Base-by-base conservation (phyloP, 495 filamentous ascomycete genomes). In the Penicillium goetzii region DNA sequence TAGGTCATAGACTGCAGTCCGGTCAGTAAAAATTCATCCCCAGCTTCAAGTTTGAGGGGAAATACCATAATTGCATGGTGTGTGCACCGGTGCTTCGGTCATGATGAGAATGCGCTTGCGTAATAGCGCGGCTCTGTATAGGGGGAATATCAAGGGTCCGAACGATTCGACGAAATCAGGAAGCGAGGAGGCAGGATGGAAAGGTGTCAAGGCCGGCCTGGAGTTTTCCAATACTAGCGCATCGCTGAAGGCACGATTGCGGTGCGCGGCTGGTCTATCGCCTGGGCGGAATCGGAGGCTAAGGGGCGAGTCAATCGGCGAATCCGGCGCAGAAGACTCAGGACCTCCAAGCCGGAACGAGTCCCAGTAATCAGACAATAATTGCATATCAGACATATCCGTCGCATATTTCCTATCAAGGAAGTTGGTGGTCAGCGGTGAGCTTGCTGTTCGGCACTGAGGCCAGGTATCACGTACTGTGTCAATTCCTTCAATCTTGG, bases 91-190 rank as follows among this genome's bases (percentile, higher is more conserved):
- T 15, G 93, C 90, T 70, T 92, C 86, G 14, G 85, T 85, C 34
- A 95, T 86, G 63, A 98, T 87, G 51, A 99, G 79, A 55, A 99
- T 92, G 55, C 95, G 85, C 74, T 96, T 94, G 43, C 95, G 87
- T 53, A 96, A 74, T 34, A 99, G 75, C 2, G 94, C 92, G n/a
- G 92, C 93, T 66, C 93, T 86, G 63, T 96, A 90, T 38, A 99
- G 81, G 0, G 95, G 92, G 70, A 96, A 98, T 21, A 97, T 83
- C 51, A 99, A 78, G 0, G 95, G 95, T 0, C 95, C 95, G 72
- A 97, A 96, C 11, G 84, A 85, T 58, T 94, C 89, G 34, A 97
- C 77, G 50, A 96, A 86, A 33, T 82, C 80, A 1, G 87, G 82
- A 56, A 98, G 84, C 40, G 92, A 94, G 68, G 90, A 88, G 2